Conservation (phyloP, 176 grass and related monocot species). For the Canna indica region DNA sequence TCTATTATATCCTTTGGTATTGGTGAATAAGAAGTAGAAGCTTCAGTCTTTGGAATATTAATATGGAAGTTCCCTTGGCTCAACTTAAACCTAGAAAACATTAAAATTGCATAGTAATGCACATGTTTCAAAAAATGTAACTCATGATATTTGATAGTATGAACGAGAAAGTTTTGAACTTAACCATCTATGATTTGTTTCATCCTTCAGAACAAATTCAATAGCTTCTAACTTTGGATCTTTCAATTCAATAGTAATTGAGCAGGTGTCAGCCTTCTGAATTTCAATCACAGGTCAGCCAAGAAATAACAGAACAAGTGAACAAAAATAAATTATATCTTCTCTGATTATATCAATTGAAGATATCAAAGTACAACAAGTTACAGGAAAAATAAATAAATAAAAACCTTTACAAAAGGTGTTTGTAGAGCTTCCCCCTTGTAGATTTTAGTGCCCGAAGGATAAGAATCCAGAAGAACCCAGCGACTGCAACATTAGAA, state of each 20-base stretch:
- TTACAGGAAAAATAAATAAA: not conserved
- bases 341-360: not conserved
- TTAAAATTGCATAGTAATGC: not conserved
- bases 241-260: not conserved
- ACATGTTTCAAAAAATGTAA: not conserved
- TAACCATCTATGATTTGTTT: conserved; percentile 5
- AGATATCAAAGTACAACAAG: not conserved
- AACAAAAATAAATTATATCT: not conserved
- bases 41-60: conserved; percentile 1
- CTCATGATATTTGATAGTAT: not conserved
- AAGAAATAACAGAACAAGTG: not conserved
- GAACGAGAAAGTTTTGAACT: not conserved
- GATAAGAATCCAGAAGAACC: conserved; percentile 6
- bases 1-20: conserved; percentile 13
- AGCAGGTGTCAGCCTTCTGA: conserved; percentile 2
- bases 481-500: not conserved
- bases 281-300: not conserved
- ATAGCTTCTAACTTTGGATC: conserved; percentile 11
- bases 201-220: conserved; percentile 19
- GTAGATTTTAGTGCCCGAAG: conserved; percentile 5
- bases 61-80: conserved; percentile 17
- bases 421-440: conserved; percentile 12
- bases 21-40: not conserved
- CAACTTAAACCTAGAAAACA: conserved; percentile 11
- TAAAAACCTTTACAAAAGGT: conserved; percentile 12